These are phyloP conservation scores for Botrytis cinerea DNA, from an alignment of 2,329 filamentous ascomycete genomes.

Conservation along the genomic window DNA sequence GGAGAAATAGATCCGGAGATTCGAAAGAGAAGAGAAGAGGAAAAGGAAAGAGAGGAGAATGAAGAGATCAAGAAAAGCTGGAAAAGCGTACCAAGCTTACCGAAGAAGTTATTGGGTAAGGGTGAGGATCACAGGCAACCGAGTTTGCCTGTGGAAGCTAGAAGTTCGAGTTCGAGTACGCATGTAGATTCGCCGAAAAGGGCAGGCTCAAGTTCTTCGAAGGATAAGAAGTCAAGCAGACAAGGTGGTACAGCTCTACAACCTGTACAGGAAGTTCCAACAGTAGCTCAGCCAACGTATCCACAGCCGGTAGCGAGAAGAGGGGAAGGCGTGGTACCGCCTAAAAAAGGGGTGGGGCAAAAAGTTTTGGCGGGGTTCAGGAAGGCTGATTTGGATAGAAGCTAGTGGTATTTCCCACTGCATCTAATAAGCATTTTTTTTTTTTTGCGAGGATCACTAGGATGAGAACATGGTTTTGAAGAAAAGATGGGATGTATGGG, in stretches of 20 bases:
- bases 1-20: conserved; percentile 33
- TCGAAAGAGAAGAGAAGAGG: conserved; percentile 52
- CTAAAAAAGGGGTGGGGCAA: conserved; percentile 29
- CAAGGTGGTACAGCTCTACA: conserved; percentile 23
- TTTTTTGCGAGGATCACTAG: not conserved
- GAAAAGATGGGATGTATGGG: not conserved
- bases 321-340: conserved; percentile 7
- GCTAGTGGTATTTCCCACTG: conserved; percentile 18
- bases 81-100: conserved; percentile 34
- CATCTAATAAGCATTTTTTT: rapidly evolving
- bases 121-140: conserved; percentile 37
- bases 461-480: no score
- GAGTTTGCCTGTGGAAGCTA: conserved; percentile 29
- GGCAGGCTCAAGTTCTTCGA: conserved; percentile 17
- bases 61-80: conserved; percentile 37
- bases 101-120: conserved; percentile 36
- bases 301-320: conserved; percentile 24
- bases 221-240: conserved; percentile 20
- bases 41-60: conserved; percentile 46
- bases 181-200: conserved; percentile 24
- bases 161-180: conserved; percentile 23
- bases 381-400: conserved; percentile 38
- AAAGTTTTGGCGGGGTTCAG: conserved; percentile 33
- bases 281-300: conserved; percentile 19
- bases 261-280: conserved; percentile 28